These are phyloP conservation scores for Voacanga thouarsii DNA, from an alignment of 257 asterid genomes.

Conservation along the genomic window DNA sequence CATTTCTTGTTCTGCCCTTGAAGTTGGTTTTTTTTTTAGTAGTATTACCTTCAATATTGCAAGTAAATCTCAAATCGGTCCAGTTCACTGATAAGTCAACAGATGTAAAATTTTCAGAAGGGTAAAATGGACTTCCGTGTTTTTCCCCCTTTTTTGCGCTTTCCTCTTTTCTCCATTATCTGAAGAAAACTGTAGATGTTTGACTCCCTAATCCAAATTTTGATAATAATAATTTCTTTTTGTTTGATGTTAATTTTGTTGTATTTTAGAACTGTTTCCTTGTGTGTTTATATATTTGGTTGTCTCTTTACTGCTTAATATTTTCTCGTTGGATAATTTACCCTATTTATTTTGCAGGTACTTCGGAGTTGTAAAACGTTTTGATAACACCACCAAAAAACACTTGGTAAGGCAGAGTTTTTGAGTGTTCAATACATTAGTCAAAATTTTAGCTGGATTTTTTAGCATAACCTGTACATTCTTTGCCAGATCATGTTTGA, in stretches of 20 bases:
- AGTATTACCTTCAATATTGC: not conserved
- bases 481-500: conserved; percentile 74
- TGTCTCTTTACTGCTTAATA: not conserved
- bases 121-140: not conserved
- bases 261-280: not conserved
- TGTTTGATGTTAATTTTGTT: conserved; percentile 3
- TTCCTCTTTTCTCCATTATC: not conserved
- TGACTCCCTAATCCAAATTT: not conserved
- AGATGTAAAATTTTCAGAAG: not conserved
- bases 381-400: conserved; percentile 53
- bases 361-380: conserved; percentile 65
- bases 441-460: conserved; percentile 9
- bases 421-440: not conserved
- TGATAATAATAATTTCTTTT: not conserved
- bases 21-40: not conserved
- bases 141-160: not conserved
- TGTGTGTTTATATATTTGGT: not conserved
- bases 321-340: conserved; percentile 2
- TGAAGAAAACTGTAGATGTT: not conserved
- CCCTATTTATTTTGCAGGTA: conserved; percentile 40
- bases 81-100: not conserved
- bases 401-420: conserved; percentile 69
- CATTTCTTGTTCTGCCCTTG: not conserved
- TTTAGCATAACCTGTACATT: not conserved
- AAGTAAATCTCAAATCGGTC: not conserved